These are phyloP conservation scores for Neurospora tetrasperma DNA, from an alignment of 495 filamentous ascomycete genomes.

Conservation along the genomic window DNA sequence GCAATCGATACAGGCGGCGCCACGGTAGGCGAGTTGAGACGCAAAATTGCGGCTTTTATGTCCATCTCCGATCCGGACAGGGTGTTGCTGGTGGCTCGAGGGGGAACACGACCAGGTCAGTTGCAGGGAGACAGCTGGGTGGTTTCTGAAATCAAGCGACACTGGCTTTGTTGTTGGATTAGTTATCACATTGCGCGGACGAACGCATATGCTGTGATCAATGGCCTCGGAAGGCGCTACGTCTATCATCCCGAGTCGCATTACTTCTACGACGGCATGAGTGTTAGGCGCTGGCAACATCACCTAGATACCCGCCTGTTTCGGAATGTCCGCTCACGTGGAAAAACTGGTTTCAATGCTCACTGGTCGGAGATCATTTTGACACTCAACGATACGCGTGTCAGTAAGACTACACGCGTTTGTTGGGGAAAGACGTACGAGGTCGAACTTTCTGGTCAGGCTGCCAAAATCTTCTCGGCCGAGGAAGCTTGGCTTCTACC, in stretches of 20 bases:
- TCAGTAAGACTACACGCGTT: constrained; percentile 10
- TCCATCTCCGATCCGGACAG: constrained; percentile 15
- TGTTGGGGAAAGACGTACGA: constrained; percentile 20
- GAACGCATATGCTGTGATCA: constrained; percentile 18
- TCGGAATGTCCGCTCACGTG: constrained; percentile 8
- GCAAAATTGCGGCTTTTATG: constrained; percentile 9
- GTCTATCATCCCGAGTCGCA: constrained; percentile 16
- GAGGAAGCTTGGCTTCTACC: constrained; percentile 29
- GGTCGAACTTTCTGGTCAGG: constrained; percentile 21
- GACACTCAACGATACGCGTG: constrained; percentile 4
- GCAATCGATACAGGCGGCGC: constrained; percentile 18
- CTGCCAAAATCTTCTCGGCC: constrained; percentile 19
- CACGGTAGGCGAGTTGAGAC: constrained; percentile 14
- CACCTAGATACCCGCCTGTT: constrained; percentile 11
- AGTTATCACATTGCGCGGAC: constrained; percentile 12
- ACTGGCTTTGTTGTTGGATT: constrained; percentile 29
- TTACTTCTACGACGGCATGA: constrained; percentile 2
- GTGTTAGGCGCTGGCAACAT: neutral
- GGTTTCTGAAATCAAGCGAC: constrained; percentile 13
- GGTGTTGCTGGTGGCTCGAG: constrained; percentile 20
- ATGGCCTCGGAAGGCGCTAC: constrained; percentile 23
- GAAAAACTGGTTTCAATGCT: constrained; percentile 13
- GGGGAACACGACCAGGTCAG: constrained; percentile 19
- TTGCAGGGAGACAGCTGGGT: constrained; percentile 28
- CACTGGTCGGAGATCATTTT: constrained; percentile 17